Evolutionary conservation across 495 filamentous ascomycete species (phyloP), one percentile per base, ranked within the genome.

Genomic region (Parathielavia hyrcaniae): DNA sequence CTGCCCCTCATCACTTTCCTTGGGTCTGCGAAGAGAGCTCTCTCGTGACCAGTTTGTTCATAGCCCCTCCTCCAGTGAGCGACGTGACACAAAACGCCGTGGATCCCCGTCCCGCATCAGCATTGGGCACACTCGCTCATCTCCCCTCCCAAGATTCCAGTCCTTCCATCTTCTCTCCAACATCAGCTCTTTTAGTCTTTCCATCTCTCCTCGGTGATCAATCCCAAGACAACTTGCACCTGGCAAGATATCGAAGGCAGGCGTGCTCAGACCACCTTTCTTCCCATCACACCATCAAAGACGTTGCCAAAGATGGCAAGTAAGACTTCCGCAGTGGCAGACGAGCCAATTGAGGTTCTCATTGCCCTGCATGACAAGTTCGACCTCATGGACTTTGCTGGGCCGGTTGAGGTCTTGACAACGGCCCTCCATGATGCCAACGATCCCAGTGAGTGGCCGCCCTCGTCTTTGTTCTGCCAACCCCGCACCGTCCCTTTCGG

Each of bases 381-480:
- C 64, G 69, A 78, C 64, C 67, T 79, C 52, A 68, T 88, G 66
- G 86, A 89, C 75, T 83, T 87, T 62, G 74, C 79, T 34, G 86
- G 84, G 19, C 84, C 86, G 20, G 74, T 88, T 44, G 85, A 88
- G 69, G 77, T 85, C 58, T 73, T 89, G 50, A 75, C 67, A 57
- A 71, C 71, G 35, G 81, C 84, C 61, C 75, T 73, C 52, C 83
- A 87, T 60, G 79, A 87, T 50, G 72, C 75, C 52, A 79, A 82
- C 57, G 83, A 87, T 61, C 71, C 77, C 23, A 71, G 85, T 87
- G 75, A 69, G 79, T 71, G n/a, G 39, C 44, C 52, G 44, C 51
- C 13, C 38, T 44, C 36, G 39, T 50, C 39, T 40, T 45, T 52
- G 41, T 53, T 44, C 5, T 23, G 30, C 6, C 44, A 23, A 51